Percentiles rank a stretch among this genome's conserved stretches.
Conservation (phyloP, 768 basidiomycete species). For the Macrolepiota fuliginosa region DNA sequence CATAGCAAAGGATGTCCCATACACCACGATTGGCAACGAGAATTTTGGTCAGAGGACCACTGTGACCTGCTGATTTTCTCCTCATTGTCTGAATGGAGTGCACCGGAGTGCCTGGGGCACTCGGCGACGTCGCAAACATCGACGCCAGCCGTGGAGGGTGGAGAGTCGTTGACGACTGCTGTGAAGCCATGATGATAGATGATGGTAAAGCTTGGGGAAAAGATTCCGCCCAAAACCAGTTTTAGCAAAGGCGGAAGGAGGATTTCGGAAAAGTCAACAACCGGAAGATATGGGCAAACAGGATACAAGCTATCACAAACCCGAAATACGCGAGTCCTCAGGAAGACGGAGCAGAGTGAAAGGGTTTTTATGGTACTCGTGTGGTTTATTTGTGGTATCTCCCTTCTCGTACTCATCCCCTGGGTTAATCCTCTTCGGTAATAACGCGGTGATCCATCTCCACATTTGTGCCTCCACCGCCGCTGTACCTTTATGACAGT, state of each 20-base stretch:
- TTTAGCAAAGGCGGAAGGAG: slow-evolving; percentile 5
- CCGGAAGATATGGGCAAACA: neutral
- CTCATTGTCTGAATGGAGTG: slow-evolving; percentile 92
- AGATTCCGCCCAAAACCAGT: slow-evolving; percentile 1
- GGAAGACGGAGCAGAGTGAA: slow-evolving; percentile 2
- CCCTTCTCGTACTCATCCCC: neutral
- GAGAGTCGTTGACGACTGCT: slow-evolving; percentile 36
- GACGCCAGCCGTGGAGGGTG: slow-evolving; percentile 74
- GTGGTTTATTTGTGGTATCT: neutral
- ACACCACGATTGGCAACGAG: slow-evolving; percentile 92
- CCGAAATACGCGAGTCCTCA: neutral
- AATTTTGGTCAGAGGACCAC: slow-evolving; percentile 87
- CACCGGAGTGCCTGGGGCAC: slow-evolving; percentile 80
- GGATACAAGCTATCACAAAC: neutral
- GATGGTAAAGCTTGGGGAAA: slow-evolving; percentile 13
- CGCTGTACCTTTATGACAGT: neutral
- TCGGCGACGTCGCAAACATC: slow-evolving; percentile 73
- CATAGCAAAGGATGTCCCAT: slow-evolving; percentile 26
- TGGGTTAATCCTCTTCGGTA: slow-evolving; percentile 20
- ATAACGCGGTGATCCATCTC: slow-evolving; percentile 29
- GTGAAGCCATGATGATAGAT: slow-evolving; percentile 39
- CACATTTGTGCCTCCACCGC: slow-evolving; percentile 14
- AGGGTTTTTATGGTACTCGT: neutral
- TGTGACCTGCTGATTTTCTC: slow-evolving; percentile 86
- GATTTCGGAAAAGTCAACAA: slow-evolving; percentile 3